A percentile compares a stretch with the other conserved stretches of the same genome.
phyloP scores from a whole-genome alignment of 495 filamentous ascomycete genomes.

The Delitschia confertaspora region DNA sequence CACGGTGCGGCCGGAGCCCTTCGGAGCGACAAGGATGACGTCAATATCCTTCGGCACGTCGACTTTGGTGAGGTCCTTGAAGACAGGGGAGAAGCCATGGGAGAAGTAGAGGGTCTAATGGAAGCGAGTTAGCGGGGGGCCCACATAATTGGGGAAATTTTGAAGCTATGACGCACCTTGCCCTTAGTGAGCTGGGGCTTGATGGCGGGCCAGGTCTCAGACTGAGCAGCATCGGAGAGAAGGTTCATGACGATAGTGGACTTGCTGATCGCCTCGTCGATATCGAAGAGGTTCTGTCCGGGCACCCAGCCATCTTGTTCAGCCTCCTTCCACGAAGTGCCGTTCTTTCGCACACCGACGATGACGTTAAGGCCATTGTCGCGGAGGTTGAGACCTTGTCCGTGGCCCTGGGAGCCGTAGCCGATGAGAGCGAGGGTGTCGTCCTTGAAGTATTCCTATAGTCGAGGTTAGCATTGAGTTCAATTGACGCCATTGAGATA shows the following conservation, averaged over 20 bases:
- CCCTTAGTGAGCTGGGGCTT: slow-evolving; percentile 97
- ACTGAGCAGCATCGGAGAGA: slow-evolving; percentile 92
- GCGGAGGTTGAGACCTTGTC: slow-evolving; percentile 96
- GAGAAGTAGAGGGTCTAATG: slow-evolving; percentile 95
- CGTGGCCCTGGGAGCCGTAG: slow-evolving; percentile 97
- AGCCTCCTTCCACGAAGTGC: slow-evolving; percentile 96
- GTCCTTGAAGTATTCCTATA: slow-evolving; percentile 96
- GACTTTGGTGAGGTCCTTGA: slow-evolving; percentile 98
- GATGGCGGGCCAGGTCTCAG: slow-evolving; percentile 94
- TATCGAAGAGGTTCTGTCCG: slow-evolving; percentile 95
- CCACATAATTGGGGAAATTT: too few species aligned
- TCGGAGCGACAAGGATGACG: slow-evolving; percentile 98
- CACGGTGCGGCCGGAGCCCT: slow-evolving; percentile 97
- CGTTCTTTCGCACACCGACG: slow-evolving; percentile 95
- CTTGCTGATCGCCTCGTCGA: slow-evolving; percentile 87
- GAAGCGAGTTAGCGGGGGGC: too few species aligned
- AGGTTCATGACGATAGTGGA: slow-evolving; percentile 99
- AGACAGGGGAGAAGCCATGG: slow-evolving; percentile 99
- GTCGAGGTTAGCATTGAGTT: neutral
- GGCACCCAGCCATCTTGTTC: slow-evolving; percentile 95
- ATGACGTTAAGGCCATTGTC: slow-evolving; percentile 99
- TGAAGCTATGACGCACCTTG: slow-evolving; percentile 51
- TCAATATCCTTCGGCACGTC: slow-evolving; percentile 91
- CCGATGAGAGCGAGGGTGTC: slow-evolving; percentile 98
- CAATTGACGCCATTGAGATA: slow-evolving; percentile 6